A percentile compares a stretch with the other conserved stretches of the same genome.
phyloP scores from a whole-genome alignment of 768 basidiomycete species.

The Naganishia kalamii region DNA sequence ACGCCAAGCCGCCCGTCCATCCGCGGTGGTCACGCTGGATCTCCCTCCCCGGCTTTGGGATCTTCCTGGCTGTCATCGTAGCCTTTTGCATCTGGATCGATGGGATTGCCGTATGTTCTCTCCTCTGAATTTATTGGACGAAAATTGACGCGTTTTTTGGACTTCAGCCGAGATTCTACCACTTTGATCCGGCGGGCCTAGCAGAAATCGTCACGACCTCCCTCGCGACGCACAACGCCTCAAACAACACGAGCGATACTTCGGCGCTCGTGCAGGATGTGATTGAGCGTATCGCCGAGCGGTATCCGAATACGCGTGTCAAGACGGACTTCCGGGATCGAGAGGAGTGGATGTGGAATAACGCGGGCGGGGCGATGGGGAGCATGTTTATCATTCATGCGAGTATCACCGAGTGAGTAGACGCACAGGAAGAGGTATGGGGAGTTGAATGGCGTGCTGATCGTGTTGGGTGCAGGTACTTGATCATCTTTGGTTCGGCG shows the following conservation, averaged over 20 bases:
- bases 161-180: constrained; percentile 77
- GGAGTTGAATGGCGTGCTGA: too few relatives aligned
- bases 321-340: constrained; percentile 45
- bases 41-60: constrained; percentile 19
- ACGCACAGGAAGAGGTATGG: not conserved
- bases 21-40: constrained; percentile 5
- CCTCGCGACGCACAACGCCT: constrained; percentile 50
- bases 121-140: not conserved
- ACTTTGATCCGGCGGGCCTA: constrained; percentile 66
- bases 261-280: constrained; percentile 73
- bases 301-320: constrained; percentile 56
- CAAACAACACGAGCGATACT: constrained; percentile 51
- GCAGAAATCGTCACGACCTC: constrained; percentile 70
- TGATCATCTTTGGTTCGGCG: constrained; percentile 80
- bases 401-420: constrained; percentile 87
- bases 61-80: constrained; percentile 29
- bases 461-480: constrained; percentile 26
- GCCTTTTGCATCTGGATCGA: constrained; percentile 31
- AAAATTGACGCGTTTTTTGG: not conserved
- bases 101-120: constrained; percentile 36
- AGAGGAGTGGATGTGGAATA: constrained; percentile 90
- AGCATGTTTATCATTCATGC: constrained; percentile 94
- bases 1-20: not conserved
- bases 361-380: constrained; percentile 96
- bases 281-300: constrained; percentile 66